These are phyloP conservation scores for Penicillium sp. DNA, from an alignment of 2,329 filamentous ascomycete species.

Conservation along the genomic window DNA sequence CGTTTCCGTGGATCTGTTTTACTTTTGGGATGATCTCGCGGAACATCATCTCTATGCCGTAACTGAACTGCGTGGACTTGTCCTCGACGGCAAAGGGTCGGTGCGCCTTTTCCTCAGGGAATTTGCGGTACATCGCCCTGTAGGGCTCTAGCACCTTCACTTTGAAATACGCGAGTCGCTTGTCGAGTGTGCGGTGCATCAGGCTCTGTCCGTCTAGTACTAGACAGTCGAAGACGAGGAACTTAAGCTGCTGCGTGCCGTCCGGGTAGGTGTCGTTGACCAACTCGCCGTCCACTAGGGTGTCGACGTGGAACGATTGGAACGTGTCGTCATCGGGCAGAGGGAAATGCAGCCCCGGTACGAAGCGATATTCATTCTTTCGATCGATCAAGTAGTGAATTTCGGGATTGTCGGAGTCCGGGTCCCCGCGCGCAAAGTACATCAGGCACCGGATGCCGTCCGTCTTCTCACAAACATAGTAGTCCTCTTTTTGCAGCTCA, in stretches of 20 bases:
- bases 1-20: constrained; percentile 76
- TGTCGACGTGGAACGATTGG: constrained; percentile 70
- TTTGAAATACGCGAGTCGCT: constrained; percentile 82
- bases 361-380: constrained; percentile 94
- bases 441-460: constrained; percentile 95
- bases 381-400: constrained; percentile 93
- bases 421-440: constrained; percentile 65
- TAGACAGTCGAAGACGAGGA: constrained; percentile 90
- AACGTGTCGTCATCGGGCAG: constrained; percentile 60
- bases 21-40: constrained; percentile 77
- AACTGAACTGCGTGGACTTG: constrained; percentile 86
- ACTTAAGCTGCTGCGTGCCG: constrained; percentile 70
- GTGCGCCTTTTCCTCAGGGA: constrained; percentile 65
- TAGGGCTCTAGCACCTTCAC: constrained; percentile 76
- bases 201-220: constrained; percentile 73
- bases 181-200: constrained; percentile 78
- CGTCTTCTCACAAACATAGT: constrained; percentile 98
- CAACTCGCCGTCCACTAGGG: constrained; percentile 88
- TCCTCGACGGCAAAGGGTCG: constrained; percentile 80
- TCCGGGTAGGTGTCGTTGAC: constrained; percentile 75
- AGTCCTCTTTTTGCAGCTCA: constrained; percentile 81
- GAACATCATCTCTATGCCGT: constrained; percentile 92
- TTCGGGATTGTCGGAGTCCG: constrained; percentile 61
- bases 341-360: constrained; percentile 79
- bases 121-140: constrained; percentile 70